Conservation (phyloP, 2,329 filamentous ascomycete genomes). For the Ophiostoma piceae region DNA sequence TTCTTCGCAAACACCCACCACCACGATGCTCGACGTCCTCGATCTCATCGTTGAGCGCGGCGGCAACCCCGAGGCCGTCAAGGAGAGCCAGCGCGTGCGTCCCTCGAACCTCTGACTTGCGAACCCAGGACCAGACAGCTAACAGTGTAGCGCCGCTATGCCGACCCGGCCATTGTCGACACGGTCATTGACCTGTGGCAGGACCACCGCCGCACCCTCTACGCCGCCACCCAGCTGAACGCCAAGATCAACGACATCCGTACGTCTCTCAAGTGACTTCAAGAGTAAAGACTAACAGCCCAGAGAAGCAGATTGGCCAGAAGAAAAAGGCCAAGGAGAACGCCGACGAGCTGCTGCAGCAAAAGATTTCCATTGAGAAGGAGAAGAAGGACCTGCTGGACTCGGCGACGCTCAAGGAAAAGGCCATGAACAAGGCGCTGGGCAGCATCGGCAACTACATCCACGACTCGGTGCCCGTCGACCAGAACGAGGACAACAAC, state of each 20-base stretch:
- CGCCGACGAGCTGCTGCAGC: slow-evolving; percentile 68
- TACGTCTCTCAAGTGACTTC: background rate
- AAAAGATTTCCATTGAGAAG: slow-evolving; percentile 63
- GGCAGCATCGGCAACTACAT: slow-evolving; percentile 87
- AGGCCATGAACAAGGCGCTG: slow-evolving; percentile 67
- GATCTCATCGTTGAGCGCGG: slow-evolving; percentile 83
- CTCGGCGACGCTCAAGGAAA: slow-evolving; percentile 65
- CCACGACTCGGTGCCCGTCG: slow-evolving; percentile 78
- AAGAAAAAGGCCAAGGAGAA: slow-evolving; percentile 96
- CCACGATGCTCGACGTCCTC: slow-evolving; percentile 51
- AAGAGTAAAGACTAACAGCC: background rate
- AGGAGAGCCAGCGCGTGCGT: slow-evolving; percentile 69
- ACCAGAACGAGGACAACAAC: slow-evolving; percentile 87
- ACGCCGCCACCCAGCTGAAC: slow-evolving; percentile 65
- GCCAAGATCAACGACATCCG: slow-evolving; percentile 69
- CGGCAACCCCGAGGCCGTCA: slow-evolving; percentile 85
- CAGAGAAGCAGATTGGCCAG: slow-evolving; percentile 28
- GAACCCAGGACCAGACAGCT: too few species aligned
- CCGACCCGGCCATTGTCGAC: slow-evolving; percentile 78
- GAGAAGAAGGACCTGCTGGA: slow-evolving; percentile 77
- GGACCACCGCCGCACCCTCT: slow-evolving; percentile 63
- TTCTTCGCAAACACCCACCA: background rate
- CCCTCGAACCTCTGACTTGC: too few species aligned
- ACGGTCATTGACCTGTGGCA: slow-evolving; percentile 84
- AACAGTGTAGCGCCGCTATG: slow-evolving; percentile 56